These are phyloP conservation scores for Calocybe indica DNA, from an alignment of 768 basidiomycete species.

Conservation along the genomic window DNA sequence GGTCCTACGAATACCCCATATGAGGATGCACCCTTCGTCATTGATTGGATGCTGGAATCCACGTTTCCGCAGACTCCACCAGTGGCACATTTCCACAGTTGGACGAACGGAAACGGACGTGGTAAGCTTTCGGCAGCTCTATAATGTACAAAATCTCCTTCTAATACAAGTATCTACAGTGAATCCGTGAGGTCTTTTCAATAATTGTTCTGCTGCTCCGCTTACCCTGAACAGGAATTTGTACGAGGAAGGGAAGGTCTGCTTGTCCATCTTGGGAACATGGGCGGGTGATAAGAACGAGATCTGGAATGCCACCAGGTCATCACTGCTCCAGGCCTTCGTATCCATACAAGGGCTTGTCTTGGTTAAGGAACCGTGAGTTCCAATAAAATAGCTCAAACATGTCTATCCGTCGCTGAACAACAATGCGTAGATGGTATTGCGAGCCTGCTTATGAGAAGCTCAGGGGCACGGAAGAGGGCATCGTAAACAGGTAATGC, in stretches of 20 bases:
- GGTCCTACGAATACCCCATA: slow-evolving; percentile 96
- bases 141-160: slow-evolving; percentile 3
- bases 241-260: slow-evolving; percentile 95
- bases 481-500: slow-evolving; percentile 72
- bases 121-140: slow-evolving; percentile 34
- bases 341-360: slow-evolving; percentile 94
- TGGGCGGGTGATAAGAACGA: slow-evolving; percentile 89
- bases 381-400: slow-evolving; percentile 9
- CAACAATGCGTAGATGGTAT: slow-evolving; percentile 53
- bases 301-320: slow-evolving; percentile 79
- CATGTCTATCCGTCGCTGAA: slow-evolving; percentile 3
- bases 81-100: slow-evolving; percentile 83
- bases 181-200: slow-evolving; percentile 57
- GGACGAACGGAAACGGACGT: slow-evolving; percentile 92
- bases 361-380: slow-evolving; percentile 87
- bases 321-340: slow-evolving; percentile 85
- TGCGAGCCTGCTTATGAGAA: slow-evolving; percentile 95
- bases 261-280: slow-evolving; percentile 84
- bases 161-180: slow-evolving; percentile 30
- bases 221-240: slow-evolving; percentile 54
- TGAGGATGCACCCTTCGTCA: slow-evolving; percentile 89
- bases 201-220: neutral
- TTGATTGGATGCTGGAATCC: slow-evolving; percentile 87
- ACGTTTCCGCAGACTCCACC: slow-evolving; percentile 83
- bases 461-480: slow-evolving; percentile 84